Percentiles rank a stretch among this genome's conserved stretches.
Evolutionary conservation across 2,329 filamentous ascomycete genomes (phyloP).

Genomic region (Penicillium occitanis): DNA sequence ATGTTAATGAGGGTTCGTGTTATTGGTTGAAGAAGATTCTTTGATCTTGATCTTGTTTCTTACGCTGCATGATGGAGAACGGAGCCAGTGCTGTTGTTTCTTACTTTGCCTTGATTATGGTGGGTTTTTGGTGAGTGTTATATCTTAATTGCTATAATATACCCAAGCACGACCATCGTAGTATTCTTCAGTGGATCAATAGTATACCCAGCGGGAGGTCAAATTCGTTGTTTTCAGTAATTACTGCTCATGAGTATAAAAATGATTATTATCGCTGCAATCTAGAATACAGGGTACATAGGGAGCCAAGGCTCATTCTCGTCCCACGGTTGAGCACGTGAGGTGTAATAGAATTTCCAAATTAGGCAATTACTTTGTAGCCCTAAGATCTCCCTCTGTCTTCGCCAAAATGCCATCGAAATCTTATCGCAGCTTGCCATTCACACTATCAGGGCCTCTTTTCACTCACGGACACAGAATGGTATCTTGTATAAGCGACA

Average conservation of each 20-base stretch:
- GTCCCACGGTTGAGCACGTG: neutral
- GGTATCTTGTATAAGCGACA: no score
- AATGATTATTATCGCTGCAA: neutral
- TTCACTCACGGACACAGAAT: no score
- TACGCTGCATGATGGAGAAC: neutral
- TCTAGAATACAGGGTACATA: neutral
- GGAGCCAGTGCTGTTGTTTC: neutral
- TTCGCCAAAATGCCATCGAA: neutral
- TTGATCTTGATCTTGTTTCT: neutral
- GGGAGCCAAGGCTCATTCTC: neutral
- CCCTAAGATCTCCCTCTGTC: neutral
- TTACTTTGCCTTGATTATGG: neutral
- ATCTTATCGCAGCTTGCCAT: no score
- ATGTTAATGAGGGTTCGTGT: conserved; percentile 12
- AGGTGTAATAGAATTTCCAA: neutral
- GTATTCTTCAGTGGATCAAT: neutral
- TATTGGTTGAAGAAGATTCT: conserved; percentile 18
- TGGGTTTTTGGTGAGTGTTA: neutral
- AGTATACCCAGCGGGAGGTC: neutral
- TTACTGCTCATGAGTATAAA: neutral
- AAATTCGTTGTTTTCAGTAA: neutral
- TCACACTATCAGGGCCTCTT: no score
- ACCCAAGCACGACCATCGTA: neutral
- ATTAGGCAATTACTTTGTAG: neutral
- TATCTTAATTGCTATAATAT: neutral